Percentiles rank a stretch among this genome's conserved stretches.
phyloP scores from a whole-genome alignment of 139 green algal species.

The Nannochloris sp. region DNA sequence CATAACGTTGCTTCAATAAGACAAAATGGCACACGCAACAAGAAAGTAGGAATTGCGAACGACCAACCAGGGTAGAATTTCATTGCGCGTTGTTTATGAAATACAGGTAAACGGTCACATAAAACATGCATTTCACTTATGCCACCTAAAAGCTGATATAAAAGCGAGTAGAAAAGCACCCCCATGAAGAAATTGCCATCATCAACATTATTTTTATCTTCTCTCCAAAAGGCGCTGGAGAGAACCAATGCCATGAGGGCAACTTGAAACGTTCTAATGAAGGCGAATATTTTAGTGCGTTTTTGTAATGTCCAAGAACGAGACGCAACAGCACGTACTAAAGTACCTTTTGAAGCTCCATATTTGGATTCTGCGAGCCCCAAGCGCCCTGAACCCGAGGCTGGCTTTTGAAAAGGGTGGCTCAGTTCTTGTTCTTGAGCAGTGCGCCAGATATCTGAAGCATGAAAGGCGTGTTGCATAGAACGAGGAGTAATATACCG shows the following conservation, averaged over 20 bases:
- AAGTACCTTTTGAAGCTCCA: conserved; percentile 5
- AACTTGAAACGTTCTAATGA: conserved; percentile 18
- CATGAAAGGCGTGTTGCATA: background rate
- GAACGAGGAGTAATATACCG: background rate
- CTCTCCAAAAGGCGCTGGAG: conserved; percentile 2
- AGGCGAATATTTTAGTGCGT: conserved; percentile 13
- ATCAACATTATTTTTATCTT: background rate
- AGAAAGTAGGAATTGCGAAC: conserved; percentile 24
- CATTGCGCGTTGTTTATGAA: conserved; percentile 32
- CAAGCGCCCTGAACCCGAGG: background rate
- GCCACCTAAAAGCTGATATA: conserved; percentile 4
- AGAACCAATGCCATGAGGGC: conserved; percentile 11
- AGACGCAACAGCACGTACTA: conserved; percentile 7
- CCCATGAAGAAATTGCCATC: conserved; percentile 22
- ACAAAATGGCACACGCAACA: conserved; percentile 30
- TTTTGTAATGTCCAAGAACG: conserved; percentile 9
- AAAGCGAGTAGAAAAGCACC: conserved; percentile 1
- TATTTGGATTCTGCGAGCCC: conserved; percentile 1
- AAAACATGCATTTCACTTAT: conserved; percentile 24
- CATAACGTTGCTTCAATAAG: conserved; percentile 23
- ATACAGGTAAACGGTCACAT: conserved; percentile 13
- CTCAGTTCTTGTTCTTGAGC: background rate
- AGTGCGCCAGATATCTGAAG: background rate
- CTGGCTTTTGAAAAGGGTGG: background rate
- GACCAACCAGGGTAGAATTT: conserved; percentile 23